Evolutionary conservation across 2,329 filamentous ascomycete species (phyloP), one percentile per base, ranked within the genome.

Genomic region (Cordyceps javanica): DNA sequence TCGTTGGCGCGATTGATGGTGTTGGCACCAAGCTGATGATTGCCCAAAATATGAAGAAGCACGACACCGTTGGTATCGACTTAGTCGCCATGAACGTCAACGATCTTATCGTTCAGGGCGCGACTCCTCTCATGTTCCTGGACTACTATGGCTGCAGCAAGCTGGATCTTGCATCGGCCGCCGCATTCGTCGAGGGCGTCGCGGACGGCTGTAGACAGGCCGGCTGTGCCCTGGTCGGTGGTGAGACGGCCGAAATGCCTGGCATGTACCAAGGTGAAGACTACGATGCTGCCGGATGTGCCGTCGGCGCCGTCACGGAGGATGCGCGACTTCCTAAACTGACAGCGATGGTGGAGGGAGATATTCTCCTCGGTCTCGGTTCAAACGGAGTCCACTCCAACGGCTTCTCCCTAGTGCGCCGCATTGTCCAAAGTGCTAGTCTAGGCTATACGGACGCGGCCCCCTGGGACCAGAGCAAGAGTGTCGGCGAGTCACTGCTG

Each of bases 11-110:
- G 60, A 97, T 97, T 62, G 94, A 99, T 69, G 94, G 94, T 54
- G 91, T 97, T 38, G 94, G 93, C 60, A 97, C 93, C 50, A 97
- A 97, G 77, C 87, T 97, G 66, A 95, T 95, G 81, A 90, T 99
- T 67, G 94, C 94, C 0, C 93, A 97, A 70, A 83, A 86, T 13
- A 89, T 95, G 77, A 82, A 86, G 65, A 91, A 95, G 75, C 94
- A 97, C 74, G 87, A 93, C 72, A 96, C 92, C 3, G 93, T 99
- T 11, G 94, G 94, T 60, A 91, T 99, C 65, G 94, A 99, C 70
- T 82, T 99, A 36, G 94, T 99, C 4, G 94, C 94, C 64, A 97
- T 97, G 93, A 97, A 97, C 72, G 94, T 97, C 69, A 99, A 99
- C 72, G 94, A 99, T 68, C 81, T 99, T 0, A 87, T 99, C 53